Evolutionary conservation across 2,329 filamentous ascomycete species (phyloP).

Genomic region (Colletotrichum sp.): DNA sequence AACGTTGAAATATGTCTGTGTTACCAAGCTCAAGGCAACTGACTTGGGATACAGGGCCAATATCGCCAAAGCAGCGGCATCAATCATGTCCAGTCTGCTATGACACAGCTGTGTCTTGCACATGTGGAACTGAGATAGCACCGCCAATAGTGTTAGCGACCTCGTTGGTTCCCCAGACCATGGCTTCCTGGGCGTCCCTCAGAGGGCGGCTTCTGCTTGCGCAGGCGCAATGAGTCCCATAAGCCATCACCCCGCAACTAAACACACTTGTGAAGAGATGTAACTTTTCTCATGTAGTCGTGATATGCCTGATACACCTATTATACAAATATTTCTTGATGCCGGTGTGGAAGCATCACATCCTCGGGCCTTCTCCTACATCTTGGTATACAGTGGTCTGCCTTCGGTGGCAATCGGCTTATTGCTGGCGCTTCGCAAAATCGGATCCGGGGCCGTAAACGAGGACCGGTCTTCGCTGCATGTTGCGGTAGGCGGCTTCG

Average conservation of each 20-base stretch:
- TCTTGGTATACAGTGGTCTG: conserved; percentile 11
- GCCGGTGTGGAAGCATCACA: background rate
- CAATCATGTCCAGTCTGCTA: background rate
- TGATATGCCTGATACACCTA: conserved; percentile 15
- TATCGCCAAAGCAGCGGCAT: background rate
- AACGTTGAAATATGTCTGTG: background rate
- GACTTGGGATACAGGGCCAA: background rate
- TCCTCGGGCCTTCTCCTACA: conserved; percentile 1
- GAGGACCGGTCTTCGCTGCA: conserved; percentile 77
- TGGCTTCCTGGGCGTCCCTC: background rate
- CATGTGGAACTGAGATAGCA: background rate
- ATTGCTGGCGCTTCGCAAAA: conserved; percentile 22
- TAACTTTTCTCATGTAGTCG: conserved; percentile 18
- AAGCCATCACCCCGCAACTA: rapidly evolving
- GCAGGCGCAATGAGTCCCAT: rapidly evolving
- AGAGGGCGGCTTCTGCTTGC: background rate
- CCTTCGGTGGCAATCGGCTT: background rate
- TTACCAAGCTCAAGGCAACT: background rate
- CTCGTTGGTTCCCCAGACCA: background rate
- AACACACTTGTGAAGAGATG: background rate
- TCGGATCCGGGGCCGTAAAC: conserved; percentile 46
- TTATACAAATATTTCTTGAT: conserved; percentile 17
- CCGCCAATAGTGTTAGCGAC: background rate
- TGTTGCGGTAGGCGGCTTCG: conserved; percentile 76
- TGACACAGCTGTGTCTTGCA: background rate